Conservation (phyloP, 2,329 filamentous ascomycete genomes). For the Fusarium longipes region DNA sequence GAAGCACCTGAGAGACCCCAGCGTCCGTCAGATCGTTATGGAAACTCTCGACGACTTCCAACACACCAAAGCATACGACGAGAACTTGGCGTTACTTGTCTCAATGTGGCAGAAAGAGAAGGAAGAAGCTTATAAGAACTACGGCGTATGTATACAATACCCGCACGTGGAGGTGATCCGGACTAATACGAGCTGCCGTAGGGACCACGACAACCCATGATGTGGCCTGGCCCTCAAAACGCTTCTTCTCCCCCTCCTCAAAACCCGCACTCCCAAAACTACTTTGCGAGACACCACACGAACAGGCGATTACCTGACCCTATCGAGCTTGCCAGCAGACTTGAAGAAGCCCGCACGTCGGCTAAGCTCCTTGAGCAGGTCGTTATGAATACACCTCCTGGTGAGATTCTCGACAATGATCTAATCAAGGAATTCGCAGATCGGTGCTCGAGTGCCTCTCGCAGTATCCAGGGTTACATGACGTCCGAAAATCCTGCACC, state of each 20-base stretch:
- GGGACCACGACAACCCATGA: constrained; percentile 30
- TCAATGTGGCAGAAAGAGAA: constrained; percentile 94
- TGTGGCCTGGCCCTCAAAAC: constrained; percentile 22
- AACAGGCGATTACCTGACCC: constrained; percentile 70
- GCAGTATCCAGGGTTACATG: constrained; percentile 89
- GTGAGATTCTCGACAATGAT: constrained; percentile 84
- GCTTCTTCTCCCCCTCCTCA: constrained; percentile 26
- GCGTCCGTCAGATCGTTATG: constrained; percentile 85
- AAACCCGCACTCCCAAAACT: constrained; percentile 63
- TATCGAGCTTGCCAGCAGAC: constrained; percentile 80
- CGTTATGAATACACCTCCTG: constrained; percentile 82
- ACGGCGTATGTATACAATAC: constrained; percentile 57
- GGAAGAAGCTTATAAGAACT: constrained; percentile 67
- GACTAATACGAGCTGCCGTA: constrained; percentile 38
- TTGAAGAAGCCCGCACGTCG: constrained; percentile 91
- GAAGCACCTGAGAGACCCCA: constrained; percentile 75
- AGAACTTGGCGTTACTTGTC: constrained; percentile 75
- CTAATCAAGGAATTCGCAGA: constrained; percentile 92
- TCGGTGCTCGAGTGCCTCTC: constrained; percentile 82
- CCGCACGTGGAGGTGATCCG: background rate
- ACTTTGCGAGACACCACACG: constrained; percentile 65
- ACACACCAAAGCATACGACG: constrained; percentile 76
- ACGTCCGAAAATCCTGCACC: constrained; percentile 79
- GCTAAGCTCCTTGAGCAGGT: constrained; percentile 93
- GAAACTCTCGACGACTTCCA: constrained; percentile 88